Evolutionary conservation across 1,284 basidiomycete species (phyloP), one percentile per base, ranked within the genome.

Genomic region (Microbotryum saponariae): DNA sequence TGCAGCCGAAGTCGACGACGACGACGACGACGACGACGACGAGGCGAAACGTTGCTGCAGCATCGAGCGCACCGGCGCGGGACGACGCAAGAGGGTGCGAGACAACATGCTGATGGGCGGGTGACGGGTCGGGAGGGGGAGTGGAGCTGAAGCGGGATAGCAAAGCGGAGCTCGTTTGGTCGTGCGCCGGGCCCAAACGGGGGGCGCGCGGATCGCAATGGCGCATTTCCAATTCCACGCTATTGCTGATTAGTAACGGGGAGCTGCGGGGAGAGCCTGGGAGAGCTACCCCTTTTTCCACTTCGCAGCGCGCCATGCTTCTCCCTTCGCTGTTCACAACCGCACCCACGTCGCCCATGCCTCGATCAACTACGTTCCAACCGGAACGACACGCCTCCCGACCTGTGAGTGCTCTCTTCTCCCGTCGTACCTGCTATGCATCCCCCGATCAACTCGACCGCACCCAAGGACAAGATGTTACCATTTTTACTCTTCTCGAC

Each of bases 1-100:
- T 52, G 70, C 66, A 18, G 59, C 50, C 23, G 58, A 52, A n/a
- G 63, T 57, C 49, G 63, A 51, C 18, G 60, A 33, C 25, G 56
- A 48, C 8, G 59, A 59, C 29, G 37, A 12, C 45, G 57, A 49
- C 5, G 29, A 29, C 29, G 29, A 57, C 53, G 62, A 64, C 18
- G 54, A 62, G 54, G 51, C 29, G 44, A 62, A 62, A 46, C 54
- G 42, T 23, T 57, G 60, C 14, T 10, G 27, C 33, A 51, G 59
- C 27, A 46, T 16, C 16, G 52, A 52, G 21, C 53, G 59, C 18
- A 46, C 4, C 44, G 46, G 12, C 56, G 51, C 50, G 49, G 29
- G 49, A 56, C 27, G 16, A 47, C 44, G 21, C 53, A 10, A 49
- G 61, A 59, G 46, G 52, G 52, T 2, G 52, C 16, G 2, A 47